Evolutionary conservation across 768 basidiomycete species (phyloP).

Genomic region (Collybia sordida): DNA sequence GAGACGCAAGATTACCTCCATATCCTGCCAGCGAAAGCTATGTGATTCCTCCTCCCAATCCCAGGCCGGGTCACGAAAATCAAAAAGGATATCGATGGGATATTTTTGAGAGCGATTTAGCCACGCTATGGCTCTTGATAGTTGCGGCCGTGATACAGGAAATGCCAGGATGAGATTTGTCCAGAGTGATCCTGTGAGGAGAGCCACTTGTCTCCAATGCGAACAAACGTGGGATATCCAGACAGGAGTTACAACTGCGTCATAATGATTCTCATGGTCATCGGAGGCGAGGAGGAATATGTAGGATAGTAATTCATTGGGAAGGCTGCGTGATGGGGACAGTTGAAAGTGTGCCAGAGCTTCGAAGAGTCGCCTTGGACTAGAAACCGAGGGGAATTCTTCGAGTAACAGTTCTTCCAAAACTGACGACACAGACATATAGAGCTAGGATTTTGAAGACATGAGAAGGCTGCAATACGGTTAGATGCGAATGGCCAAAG

Average conservation of each 20-base stretch:
- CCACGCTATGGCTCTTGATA: conserved; percentile 34
- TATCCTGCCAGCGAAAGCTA: conserved; percentile 37
- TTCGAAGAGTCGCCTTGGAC: conserved; percentile 16
- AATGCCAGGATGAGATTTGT: conserved; percentile 44
- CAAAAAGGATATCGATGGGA: conserved; percentile 52
- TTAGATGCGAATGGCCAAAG: too few species aligned
- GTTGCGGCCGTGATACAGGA: conserved; percentile 37
- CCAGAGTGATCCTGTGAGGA: conserved; percentile 51
- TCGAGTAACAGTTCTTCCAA: conserved; percentile 14
- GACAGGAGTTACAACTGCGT: conserved; percentile 25
- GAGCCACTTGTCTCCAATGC: conserved; percentile 49
- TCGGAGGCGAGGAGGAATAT: conserved; percentile 31
- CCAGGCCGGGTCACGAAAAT: conserved; percentile 59
- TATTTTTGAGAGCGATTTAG: conserved; percentile 43
- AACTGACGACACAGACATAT: conserved; percentile 8
- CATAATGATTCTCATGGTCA: conserved; percentile 21
- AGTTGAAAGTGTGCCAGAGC: conserved; percentile 7
- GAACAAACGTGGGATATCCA: conserved; percentile 47
- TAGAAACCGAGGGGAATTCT: conserved; percentile 9
- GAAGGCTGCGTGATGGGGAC: conserved; percentile 21
- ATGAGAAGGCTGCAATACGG: too few species aligned
- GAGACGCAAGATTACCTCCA: conserved; percentile 45
- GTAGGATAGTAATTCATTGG: conserved; percentile 34
- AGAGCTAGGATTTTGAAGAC: too few species aligned
- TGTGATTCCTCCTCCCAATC: conserved; percentile 54